These are phyloP conservation scores for Aurantiochytrium sp. DNA, from an alignment of 108 stramenopile species.

Conservation along the genomic window DNA sequence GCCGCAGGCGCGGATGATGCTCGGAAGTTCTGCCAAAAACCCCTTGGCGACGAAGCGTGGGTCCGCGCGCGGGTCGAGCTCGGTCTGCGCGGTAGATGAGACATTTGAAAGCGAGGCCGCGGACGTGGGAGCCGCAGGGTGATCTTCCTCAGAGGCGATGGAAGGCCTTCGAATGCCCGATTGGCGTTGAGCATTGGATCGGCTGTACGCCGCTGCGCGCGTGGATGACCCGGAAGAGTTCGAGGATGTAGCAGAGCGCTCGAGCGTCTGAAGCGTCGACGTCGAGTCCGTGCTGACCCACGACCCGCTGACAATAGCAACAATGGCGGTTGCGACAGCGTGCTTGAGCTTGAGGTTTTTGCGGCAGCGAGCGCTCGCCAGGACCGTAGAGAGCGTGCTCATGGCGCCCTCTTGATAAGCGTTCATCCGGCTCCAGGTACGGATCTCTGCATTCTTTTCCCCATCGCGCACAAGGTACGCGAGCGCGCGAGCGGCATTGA, in stretches of 20 bases:
- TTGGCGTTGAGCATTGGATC: background rate
- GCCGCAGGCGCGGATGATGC: background rate
- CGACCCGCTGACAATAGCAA: background rate
- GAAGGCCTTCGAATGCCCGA: background rate
- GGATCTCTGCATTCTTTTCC: background rate
- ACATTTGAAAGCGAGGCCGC: background rate
- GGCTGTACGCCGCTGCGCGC: background rate
- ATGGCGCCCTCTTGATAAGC: background rate
- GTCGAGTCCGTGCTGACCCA: background rate
- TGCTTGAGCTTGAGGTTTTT: background rate
- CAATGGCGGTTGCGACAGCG: background rate
- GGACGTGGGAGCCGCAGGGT: background rate
- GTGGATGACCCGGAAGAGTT: background rate
- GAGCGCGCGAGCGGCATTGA: background rate
- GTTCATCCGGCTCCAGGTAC: background rate
- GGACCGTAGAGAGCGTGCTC: background rate
- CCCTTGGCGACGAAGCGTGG: background rate
- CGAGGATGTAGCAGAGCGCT: background rate
- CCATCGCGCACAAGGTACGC: background rate
- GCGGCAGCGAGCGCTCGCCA: background rate
- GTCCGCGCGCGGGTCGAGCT: background rate
- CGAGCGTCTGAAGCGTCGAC: background rate
- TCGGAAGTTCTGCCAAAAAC: background rate
- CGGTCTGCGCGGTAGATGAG: background rate
- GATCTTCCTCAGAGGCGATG: background rate